phyloP scores from a whole-genome alignment of 352 stramenopile species.

The Phytophthora uliginosa region DNA sequence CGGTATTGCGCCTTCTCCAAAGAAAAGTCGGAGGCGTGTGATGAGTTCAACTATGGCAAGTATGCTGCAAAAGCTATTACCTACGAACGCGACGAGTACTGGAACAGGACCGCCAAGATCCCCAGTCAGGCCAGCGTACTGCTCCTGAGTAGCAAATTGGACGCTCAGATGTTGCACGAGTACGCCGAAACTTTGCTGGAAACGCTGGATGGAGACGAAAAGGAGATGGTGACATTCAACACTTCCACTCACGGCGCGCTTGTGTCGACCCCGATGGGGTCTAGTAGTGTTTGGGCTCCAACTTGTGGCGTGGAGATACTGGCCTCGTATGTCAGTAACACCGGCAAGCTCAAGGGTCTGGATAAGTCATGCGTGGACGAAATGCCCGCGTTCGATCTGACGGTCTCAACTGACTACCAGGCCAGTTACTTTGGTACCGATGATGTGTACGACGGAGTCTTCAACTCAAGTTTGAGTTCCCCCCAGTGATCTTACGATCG shows the following conservation, averaged over 20 bases:
- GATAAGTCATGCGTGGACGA: not conserved
- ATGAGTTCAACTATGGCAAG: not conserved
- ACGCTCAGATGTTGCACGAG: not conserved
- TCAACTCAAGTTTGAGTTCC: not conserved
- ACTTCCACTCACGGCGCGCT: not conserved
- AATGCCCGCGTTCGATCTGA: not conserved
- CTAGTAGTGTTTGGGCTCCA: not conserved
- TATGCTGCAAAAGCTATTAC: not conserved
- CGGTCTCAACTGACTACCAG: not conserved
- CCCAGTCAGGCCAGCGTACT: conserved; percentile 1
- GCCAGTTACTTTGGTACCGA: not conserved
- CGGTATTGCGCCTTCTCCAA: not conserved
- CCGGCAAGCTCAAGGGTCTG: not conserved
- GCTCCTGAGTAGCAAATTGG: not conserved
- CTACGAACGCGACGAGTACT: conserved; percentile 2
- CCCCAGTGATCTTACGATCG: not conserved
- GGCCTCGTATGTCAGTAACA: not conserved
- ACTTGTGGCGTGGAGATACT: not conserved
- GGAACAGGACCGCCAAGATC: not conserved
- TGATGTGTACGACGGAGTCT: not conserved
- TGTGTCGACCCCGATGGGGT: not conserved
- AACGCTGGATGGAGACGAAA: not conserved
- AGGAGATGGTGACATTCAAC: not conserved
- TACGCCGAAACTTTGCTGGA: not conserved
- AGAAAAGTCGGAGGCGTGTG: not conserved